Conservation (phyloP, 176 grass and related monocot genomes). For the Ampelocalamus luodianensis region DNA sequence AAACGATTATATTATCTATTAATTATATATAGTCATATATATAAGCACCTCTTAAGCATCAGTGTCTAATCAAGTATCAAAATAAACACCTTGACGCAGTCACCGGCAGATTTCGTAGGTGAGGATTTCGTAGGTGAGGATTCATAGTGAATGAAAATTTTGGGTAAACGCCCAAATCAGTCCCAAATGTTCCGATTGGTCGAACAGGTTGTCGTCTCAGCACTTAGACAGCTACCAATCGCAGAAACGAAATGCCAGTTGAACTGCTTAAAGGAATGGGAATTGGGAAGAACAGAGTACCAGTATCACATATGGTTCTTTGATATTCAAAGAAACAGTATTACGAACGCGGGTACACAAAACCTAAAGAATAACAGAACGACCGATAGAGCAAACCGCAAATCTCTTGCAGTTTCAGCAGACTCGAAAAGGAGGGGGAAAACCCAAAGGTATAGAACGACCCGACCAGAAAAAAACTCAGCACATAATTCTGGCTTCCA, state of each 20-base stretch:
- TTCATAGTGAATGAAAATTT: too few species aligned
- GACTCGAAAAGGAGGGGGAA: constrained; percentile 11
- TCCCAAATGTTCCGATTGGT: background rate
- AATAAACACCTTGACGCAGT: too few species aligned
- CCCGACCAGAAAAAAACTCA: constrained; percentile 34
- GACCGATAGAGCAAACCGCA: constrained; percentile 48
- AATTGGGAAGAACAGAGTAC: background rate
- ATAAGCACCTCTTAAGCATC: too few species aligned
- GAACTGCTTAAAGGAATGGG: background rate
- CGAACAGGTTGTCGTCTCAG: background rate
- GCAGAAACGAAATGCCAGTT: background rate
- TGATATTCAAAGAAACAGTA: background rate
- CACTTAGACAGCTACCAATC: background rate
- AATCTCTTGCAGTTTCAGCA: constrained; percentile 47
- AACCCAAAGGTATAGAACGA: constrained; percentile 4
- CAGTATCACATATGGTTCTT: background rate
- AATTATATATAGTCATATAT: too few species aligned
- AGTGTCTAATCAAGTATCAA: too few species aligned
- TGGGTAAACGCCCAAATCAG: background rate
- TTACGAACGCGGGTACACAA: constrained; percentile 20
- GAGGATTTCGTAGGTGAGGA: too few species aligned
- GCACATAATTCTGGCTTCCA: constrained; percentile 38
- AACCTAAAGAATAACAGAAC: constrained; percentile 1
- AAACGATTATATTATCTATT: too few species aligned
- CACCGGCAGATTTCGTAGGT: too few species aligned